These are phyloP conservation scores for Carex myosuroides DNA, from an alignment of 176 grass and related monocot species.

Conservation along the genomic window DNA sequence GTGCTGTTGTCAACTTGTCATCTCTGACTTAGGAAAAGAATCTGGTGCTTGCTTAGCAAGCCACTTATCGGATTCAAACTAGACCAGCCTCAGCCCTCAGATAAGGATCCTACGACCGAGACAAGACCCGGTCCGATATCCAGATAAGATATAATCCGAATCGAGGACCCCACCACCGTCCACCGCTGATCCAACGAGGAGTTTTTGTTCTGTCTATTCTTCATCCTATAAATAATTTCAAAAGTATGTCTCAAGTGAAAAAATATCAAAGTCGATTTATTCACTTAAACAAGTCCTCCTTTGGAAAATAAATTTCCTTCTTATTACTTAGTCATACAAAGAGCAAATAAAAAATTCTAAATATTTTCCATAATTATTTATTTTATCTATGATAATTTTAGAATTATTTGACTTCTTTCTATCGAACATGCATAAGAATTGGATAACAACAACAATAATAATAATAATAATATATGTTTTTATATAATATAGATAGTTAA, in stretches of 20 bases:
- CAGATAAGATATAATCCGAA: neutral
- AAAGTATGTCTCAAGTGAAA: neutral
- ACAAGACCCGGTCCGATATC: neutral
- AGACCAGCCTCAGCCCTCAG: neutral
- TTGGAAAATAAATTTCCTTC: too few relatives aligned
- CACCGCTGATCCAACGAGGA: neutral
- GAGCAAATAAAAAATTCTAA: too few relatives aligned
- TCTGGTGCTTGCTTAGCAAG: constrained; percentile 9
- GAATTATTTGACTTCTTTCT: too few relatives aligned
- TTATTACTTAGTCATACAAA: too few relatives aligned
- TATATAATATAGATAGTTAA: neutral
- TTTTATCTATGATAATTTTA: too few relatives aligned
- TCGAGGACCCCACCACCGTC: neutral
- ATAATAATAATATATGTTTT: too few relatives aligned
- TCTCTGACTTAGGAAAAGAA: neutral
- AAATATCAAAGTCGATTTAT: neutral
- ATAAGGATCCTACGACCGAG: neutral
- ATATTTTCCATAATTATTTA: neutral
- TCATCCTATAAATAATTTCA: neutral
- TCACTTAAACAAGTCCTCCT: neutral
- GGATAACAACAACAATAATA: too few relatives aligned
- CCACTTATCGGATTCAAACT: neutral
- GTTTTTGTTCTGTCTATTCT: neutral
- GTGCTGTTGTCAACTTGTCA: constrained; percentile 15
- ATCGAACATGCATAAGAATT: too few relatives aligned